These are phyloP conservation scores for Cladophialophora chaetospira DNA, from an alignment of 2,329 filamentous ascomycete genomes.

Conservation along the genomic window DNA sequence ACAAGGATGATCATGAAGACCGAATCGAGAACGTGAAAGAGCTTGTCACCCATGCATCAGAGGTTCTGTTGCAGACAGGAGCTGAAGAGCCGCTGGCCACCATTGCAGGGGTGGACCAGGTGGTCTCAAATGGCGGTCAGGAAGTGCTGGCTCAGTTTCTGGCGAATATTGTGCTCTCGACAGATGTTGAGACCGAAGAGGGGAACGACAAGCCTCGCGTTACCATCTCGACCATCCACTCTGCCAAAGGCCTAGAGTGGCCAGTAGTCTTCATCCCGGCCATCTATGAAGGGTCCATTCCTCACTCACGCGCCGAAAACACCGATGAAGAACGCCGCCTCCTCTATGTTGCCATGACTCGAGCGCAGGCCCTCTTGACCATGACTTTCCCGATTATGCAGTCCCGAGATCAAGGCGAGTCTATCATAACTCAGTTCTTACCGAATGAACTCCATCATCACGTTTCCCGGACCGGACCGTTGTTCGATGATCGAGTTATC, in stretches of 20 bases:
- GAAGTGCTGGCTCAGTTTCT: conserved; percentile 77
- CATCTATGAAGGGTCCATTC: conserved; percentile 86
- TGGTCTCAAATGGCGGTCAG: conserved; percentile 50
- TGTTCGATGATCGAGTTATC: conserved; percentile 64
- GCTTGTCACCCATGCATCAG: conserved; percentile 75
- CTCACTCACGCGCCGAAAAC: conserved; percentile 83
- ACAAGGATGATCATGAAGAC: conserved; percentile 73
- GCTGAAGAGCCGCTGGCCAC: conserved; percentile 58
- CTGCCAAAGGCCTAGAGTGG: conserved; percentile 95
- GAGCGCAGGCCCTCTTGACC: conserved; percentile 83
- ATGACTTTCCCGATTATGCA: conserved; percentile 76
- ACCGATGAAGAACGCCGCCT: conserved; percentile 82
- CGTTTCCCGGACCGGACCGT: conserved; percentile 67
- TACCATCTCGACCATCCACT: conserved; percentile 94
- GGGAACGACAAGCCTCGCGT: conserved; percentile 60
- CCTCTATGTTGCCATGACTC: conserved; percentile 95
- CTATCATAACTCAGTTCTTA: conserved; percentile 73
- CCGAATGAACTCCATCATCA: conserved; percentile 55
- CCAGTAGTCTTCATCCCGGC: conserved; percentile 91
- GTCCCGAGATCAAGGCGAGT: conserved; percentile 61
- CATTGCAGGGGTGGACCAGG: conserved; percentile 71
- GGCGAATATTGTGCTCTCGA: conserved; percentile 85
- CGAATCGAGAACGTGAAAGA: conserved; percentile 90
- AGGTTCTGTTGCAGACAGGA: conserved; percentile 61
- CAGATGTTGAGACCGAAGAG: conserved; percentile 68